These are phyloP conservation scores for Aphanomyces astaci DNA, from an alignment of 352 stramenopile genomes.

Conservation along the genomic window DNA sequence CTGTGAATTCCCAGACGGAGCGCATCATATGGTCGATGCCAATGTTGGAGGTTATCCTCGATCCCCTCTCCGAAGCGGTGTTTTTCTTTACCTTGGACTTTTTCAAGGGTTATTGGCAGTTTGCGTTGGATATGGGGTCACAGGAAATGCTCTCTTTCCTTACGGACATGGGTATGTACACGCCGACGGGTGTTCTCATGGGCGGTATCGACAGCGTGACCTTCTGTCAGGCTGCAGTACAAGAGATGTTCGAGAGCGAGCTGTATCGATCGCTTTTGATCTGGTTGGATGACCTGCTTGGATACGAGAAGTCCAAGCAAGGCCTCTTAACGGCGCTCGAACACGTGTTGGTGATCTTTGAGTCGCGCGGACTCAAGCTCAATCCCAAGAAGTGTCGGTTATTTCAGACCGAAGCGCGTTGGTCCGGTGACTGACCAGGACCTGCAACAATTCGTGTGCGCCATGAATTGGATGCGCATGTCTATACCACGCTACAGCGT, in stretches of 20 bases:
- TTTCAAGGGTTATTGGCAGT: slow-evolving; percentile 28
- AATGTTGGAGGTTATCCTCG: slow-evolving; percentile 21
- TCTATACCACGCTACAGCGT: slow-evolving; percentile 14
- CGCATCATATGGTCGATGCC: slow-evolving; percentile 24
- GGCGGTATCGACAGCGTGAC: slow-evolving; percentile 5
- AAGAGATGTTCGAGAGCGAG: background rate
- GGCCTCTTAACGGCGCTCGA: background rate
- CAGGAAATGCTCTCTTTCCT: slow-evolving; percentile 22
- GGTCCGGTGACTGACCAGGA: slow-evolving; percentile 19
- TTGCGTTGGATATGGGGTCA: slow-evolving; percentile 15
- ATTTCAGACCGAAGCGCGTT: slow-evolving; percentile 10
- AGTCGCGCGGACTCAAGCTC: slow-evolving; percentile 10
- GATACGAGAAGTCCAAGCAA: background rate
- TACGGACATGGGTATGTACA: slow-evolving; percentile 23
- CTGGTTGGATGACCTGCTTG: background rate
- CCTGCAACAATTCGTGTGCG: slow-evolving; percentile 23
- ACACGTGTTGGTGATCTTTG: background rate
- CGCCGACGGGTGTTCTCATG: background rate
- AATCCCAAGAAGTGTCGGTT: slow-evolving; percentile 19
- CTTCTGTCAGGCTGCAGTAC: background rate
- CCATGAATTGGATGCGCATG: slow-evolving; percentile 20
- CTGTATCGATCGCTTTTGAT: background rate
- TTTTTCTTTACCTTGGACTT: slow-evolving; percentile 24
- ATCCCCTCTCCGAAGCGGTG: background rate
- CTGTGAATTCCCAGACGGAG: slow-evolving; percentile 22